Percentiles rank a stretch among this genome's conserved stretches.
Conservation (phyloP, 441 rosid species). For the Adansonia madagascariensis region DNA sequence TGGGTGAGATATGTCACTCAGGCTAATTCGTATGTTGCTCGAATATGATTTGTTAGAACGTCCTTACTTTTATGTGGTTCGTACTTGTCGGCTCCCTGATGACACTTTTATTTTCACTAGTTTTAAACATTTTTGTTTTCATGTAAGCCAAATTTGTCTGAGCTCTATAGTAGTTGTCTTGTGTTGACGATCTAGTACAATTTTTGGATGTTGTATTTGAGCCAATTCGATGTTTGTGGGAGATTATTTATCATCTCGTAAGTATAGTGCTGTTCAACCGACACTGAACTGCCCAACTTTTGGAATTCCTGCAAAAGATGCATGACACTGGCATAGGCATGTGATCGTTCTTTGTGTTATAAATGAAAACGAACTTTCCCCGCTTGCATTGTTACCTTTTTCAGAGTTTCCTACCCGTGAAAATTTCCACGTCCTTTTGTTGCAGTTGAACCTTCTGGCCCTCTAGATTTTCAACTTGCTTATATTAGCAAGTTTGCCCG, state of each 20-base stretch:
- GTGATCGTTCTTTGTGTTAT: not conserved
- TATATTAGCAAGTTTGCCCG: not conserved
- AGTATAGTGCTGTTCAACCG: not conserved
- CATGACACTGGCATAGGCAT: not conserved
- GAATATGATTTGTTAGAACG: slow-evolving; percentile 46
- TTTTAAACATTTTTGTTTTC: not conserved
- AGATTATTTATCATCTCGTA: not conserved
- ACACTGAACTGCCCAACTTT: not conserved
- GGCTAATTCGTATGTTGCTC: slow-evolving; percentile 95
- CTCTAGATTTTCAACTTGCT: not conserved
- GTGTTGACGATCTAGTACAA: not conserved
- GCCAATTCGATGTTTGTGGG: not conserved
- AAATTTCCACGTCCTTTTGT: not conserved
- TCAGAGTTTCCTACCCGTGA: not conserved
- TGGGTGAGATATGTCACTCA: slow-evolving; percentile 99
- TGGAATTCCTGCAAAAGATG: not conserved
- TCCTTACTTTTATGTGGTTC: not conserved
- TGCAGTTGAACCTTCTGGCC: too few relatives aligned
- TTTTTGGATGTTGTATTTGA: not conserved
- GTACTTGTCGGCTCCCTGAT: not conserved
- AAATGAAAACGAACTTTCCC: not conserved
- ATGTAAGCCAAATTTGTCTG: not conserved
- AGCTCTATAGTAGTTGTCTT: not conserved
- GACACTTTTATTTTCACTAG: not conserved
- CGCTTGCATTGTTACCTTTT: not conserved